A percentile compares a stretch with the other conserved stretches of the same genome.
Evolutionary conservation across 768 basidiomycete species (phyloP).

Genomic region (Phylloporus arenicola): DNA sequence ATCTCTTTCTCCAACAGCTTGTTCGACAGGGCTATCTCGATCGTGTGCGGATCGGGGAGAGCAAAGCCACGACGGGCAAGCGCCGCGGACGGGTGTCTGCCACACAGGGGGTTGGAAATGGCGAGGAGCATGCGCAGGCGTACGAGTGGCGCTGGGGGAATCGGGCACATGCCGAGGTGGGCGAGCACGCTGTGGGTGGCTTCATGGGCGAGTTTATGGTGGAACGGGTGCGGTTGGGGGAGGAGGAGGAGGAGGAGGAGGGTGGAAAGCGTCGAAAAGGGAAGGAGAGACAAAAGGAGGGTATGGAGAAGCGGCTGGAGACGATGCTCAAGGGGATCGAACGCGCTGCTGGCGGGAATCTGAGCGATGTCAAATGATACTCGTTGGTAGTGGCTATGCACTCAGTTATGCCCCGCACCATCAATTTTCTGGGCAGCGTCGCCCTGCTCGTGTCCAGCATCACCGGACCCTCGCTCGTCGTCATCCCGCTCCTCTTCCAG

Average conservation of each 20-base stretch:
- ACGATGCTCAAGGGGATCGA: conserved; percentile 34
- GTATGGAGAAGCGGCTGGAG: conserved; percentile 26
- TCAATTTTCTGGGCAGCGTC: conserved; percentile 19
- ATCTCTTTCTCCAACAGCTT: conserved; percentile 60
- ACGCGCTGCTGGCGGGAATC: conserved; percentile 56
- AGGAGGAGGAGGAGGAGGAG: conserved; percentile 16
- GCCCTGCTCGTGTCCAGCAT: conserved; percentile 25
- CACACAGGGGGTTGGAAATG: conserved; percentile 32
- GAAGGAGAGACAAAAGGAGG: conserved; percentile 15
- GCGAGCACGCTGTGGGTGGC: conserved; percentile 65
- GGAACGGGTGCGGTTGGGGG: conserved; percentile 12
- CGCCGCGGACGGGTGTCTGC: conserved; percentile 52
- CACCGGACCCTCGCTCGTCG: conserved; percentile 19
- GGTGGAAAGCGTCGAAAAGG: conserved; percentile 8
- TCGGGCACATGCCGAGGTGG: conserved; percentile 74
- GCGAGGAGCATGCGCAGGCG: conserved; percentile 22
- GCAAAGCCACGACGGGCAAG: conserved; percentile 42
- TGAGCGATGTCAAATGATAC: conserved; percentile 34
- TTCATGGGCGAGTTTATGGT: conserved; percentile 81
- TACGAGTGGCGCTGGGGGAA: conserved; percentile 85
- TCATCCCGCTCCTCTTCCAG: conserved; percentile 20
- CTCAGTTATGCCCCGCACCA: conserved; percentile 17
- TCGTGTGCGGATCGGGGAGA: conserved; percentile 48
- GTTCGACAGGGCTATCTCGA: conserved; percentile 77
- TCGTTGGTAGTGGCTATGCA: too few species aligned